Percentiles rank a stretch among this genome's conserved stretches.
Conservation (phyloP, 306 rosid species). For the Medicago lupulina region DNA sequence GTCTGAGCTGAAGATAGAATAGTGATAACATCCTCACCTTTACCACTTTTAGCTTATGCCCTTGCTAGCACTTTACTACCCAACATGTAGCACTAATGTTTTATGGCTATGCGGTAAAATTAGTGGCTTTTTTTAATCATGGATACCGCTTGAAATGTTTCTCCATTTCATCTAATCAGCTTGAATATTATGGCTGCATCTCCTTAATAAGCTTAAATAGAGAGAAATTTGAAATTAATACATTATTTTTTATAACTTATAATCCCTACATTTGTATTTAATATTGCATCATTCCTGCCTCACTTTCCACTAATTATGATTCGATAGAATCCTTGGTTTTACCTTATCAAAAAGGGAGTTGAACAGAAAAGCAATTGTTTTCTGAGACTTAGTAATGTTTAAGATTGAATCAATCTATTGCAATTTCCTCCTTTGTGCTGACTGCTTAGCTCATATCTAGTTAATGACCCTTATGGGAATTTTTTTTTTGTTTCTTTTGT, state of each 20-base stretch:
- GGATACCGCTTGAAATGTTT: neutral
- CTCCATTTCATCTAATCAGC: neutral
- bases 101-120: neutral
- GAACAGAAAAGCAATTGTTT: neutral
- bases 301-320: neutral
- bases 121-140: neutral
- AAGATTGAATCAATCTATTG: conserved; percentile 25
- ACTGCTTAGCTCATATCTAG: neutral
- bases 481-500: conserved; percentile 15
- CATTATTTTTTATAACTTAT: neutral
- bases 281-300: neutral
- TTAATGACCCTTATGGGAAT: neutral
- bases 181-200: neutral
- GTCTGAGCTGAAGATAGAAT: neutral
- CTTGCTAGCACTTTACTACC: neutral
- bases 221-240: conserved; percentile 2
- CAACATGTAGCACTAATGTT: neutral
- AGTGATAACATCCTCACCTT: conserved; percentile 16
- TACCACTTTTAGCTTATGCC: conserved; percentile 4
- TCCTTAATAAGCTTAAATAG: neutral
- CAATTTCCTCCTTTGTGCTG: neutral
- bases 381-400: conserved; percentile 1
- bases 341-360: neutral
- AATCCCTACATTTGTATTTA: neutral
- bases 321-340: conserved; percentile 12